Percentiles rank a stretch among this genome's conserved stretches.
Evolutionary conservation across 2,329 filamentous ascomycete species (phyloP).

Genomic region (Hypomyces perniciosus): DNA sequence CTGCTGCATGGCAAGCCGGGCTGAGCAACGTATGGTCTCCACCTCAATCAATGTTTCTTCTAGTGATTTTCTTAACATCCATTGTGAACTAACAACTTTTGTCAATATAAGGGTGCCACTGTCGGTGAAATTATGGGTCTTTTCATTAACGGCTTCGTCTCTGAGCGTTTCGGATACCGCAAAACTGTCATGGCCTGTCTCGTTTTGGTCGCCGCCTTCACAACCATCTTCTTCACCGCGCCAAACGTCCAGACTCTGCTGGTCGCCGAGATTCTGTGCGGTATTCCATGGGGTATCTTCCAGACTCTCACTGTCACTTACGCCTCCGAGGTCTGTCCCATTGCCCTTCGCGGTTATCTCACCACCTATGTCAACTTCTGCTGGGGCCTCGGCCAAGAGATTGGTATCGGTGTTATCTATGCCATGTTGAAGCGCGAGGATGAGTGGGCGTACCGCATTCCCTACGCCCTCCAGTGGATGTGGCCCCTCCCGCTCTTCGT

Average conservation of each 20-base stretch:
- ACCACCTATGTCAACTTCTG: conserved; percentile 74
- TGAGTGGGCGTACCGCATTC: conserved; percentile 64
- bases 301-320: conserved; percentile 58
- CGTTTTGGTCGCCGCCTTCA: conserved; percentile 48
- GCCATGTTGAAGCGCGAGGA: conserved; percentile 59
- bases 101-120: conserved; percentile 16
- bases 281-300: conserved; percentile 57
- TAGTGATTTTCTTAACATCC: background rate
- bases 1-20: conserved; percentile 57
- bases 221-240: conserved; percentile 60
- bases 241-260: conserved; percentile 53
- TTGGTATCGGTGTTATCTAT: conserved; percentile 68
- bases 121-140: conserved; percentile 61
- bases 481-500: conserved; percentile 64
- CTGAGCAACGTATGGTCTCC: conserved; percentile 43
- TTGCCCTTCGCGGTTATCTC: conserved; percentile 63
- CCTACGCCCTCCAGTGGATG: conserved; percentile 72
- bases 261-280: conserved; percentile 57
- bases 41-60: background rate
- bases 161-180: conserved; percentile 62
- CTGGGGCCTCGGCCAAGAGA: conserved; percentile 70
- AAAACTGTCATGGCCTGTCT: conserved; percentile 58
- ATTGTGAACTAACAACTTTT: background rate
- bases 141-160: conserved; percentile 58
- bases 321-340: conserved; percentile 66